These are phyloP conservation scores for Prunus salicina DNA, from an alignment of 306 rosid genomes.

Conservation along the genomic window DNA sequence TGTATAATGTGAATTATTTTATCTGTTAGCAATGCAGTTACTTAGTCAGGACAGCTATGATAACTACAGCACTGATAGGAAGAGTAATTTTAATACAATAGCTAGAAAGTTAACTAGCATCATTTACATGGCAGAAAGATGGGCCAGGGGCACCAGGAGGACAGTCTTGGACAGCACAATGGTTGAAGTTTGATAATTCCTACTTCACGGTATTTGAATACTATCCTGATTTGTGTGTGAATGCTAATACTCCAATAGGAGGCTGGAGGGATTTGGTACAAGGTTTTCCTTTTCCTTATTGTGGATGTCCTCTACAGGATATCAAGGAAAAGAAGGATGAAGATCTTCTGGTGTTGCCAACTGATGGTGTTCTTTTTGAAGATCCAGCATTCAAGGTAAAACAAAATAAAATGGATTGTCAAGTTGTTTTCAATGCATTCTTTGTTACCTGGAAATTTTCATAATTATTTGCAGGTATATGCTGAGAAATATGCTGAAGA, in stretches of 20 bases:
- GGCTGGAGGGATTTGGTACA: not conserved
- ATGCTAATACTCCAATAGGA: not conserved
- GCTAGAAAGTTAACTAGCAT: slow-evolving; percentile 24
- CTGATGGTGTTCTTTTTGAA: slow-evolving; percentile 89
- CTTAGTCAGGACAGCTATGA: not conserved
- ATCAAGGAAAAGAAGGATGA: slow-evolving; percentile 86
- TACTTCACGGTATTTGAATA: slow-evolving; percentile 71
- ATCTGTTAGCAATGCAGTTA: not conserved
- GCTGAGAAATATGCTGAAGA: slow-evolving; percentile 93
- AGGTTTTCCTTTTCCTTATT: slow-evolving; percentile 26
- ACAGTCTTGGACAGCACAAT: slow-evolving; percentile 91
- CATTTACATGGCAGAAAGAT: slow-evolving; percentile 59
- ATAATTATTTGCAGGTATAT: slow-evolving; percentile 51
- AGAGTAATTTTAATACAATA: not conserved
- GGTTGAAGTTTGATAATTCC: slow-evolving; percentile 96
- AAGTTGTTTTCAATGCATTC: not conserved
- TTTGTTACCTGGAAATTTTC: not conserved
- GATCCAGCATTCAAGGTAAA: slow-evolving; percentile 91
- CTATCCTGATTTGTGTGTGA: slow-evolving; percentile 11
- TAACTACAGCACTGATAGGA: slow-evolving; percentile 3
- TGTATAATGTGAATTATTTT: not conserved
- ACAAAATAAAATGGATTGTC: not conserved
- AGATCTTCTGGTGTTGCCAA: slow-evolving; percentile 87
- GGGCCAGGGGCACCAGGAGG: slow-evolving; percentile 99
- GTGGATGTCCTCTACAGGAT: slow-evolving; percentile 54